phyloP scores from a whole-genome alignment of 352 stramenopile species.

The Pythium insidiosum region DNA sequence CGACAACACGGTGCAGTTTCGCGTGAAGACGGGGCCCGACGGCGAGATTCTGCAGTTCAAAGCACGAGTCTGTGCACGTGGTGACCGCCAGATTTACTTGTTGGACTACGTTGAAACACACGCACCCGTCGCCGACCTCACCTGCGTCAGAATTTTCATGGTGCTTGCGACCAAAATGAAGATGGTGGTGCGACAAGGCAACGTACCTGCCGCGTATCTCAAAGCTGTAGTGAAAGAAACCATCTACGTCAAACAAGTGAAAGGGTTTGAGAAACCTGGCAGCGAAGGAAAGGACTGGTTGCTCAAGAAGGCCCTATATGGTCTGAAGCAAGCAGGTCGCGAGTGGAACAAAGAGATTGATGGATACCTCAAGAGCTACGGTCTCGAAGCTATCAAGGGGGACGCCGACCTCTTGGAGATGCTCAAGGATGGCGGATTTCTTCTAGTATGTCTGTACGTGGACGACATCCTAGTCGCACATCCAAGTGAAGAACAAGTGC shows the following conservation, averaged over 20 bases:
- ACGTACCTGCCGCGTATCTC: slow-evolving; percentile 5
- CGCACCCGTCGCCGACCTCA: not conserved
- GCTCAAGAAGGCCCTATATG: slow-evolving; percentile 17
- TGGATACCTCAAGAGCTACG: slow-evolving; percentile 1
- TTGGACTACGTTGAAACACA: not conserved
- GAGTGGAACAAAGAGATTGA: slow-evolving; percentile 18
- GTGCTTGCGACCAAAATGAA: slow-evolving; percentile 4
- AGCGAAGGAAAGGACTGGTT: slow-evolving; percentile 9
- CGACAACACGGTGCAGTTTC: slow-evolving; percentile 10
- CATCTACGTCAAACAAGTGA: slow-evolving; percentile 4
- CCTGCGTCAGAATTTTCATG: slow-evolving; percentile 4
- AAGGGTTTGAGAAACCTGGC: not conserved
- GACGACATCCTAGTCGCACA: slow-evolving; percentile 11
- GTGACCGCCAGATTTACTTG: not conserved
- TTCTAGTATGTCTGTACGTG: slow-evolving; percentile 20
- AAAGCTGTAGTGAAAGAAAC: not conserved
- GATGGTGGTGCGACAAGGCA: not conserved
- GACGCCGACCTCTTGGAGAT: slow-evolving; percentile 18
- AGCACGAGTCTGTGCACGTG: not conserved
- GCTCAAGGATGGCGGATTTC: not conserved
- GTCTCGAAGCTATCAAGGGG: not conserved
- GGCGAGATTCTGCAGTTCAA: slow-evolving; percentile 1
- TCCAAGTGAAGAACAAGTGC: not conserved
- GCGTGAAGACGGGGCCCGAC: slow-evolving; percentile 1
- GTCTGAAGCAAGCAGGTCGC: slow-evolving; percentile 18